A percentile compares a stretch with the other conserved stretches of the same genome.
phyloP scores from a whole-genome alignment of 2,329 filamentous ascomycete species.

The Colletotrichum siamense region DNA sequence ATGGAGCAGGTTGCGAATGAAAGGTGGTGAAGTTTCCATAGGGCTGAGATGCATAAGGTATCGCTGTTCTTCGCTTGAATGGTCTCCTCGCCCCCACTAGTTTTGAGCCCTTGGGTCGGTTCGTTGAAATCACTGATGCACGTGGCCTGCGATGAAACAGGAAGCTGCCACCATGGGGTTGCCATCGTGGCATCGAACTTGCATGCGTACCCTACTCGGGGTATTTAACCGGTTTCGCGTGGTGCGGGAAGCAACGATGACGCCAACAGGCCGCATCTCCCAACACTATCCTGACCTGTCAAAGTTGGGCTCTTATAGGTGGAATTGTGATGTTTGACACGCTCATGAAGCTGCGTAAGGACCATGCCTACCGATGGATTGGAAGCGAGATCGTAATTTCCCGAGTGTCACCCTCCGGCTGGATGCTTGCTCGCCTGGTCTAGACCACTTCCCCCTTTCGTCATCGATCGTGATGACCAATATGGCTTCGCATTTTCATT shows the following conservation, averaged over 20 bases:
- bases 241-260: neutral
- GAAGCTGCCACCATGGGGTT: neutral
- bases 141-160: neutral
- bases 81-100: neutral
- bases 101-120: neutral
- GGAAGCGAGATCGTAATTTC: neutral
- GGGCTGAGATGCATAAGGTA: neutral
- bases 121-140: neutral
- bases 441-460: neutral
- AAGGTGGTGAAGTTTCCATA: neutral
- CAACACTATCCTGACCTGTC: neutral
- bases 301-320: neutral
- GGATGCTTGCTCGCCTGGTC: neutral
- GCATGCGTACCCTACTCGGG: neutral
- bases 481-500: neutral
- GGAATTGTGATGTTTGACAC: neutral
- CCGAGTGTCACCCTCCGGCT: neutral
- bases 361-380: neutral
- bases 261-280: neutral
- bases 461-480: neutral
- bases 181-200: neutral
- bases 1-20: neutral
- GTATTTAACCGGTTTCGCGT: neutral
- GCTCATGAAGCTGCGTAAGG: neutral
- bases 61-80: neutral